Base-by-base conservation (phyloP, 1,139 yeast genomes). In the Saccharomyces hybrid region DNA sequence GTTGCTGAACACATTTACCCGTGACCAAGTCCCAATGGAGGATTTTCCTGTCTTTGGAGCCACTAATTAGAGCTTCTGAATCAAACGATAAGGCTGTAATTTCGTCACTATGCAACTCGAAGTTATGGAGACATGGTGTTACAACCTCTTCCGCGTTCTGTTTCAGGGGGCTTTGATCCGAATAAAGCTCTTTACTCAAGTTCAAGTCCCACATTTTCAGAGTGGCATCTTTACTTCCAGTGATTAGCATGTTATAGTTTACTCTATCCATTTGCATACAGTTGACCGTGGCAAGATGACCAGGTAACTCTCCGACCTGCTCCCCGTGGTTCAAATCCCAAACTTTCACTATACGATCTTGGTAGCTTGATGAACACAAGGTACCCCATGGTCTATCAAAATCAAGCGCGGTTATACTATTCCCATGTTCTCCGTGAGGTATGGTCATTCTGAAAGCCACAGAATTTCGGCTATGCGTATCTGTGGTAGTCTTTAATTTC, bases 31-130 rank as follows among this genome's bases (percentile, higher is more conserved):
- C 99, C 97, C 97, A 91, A 61, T 85, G 81, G 25, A 83, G 73
- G 2, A 87, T 77, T 4, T 80, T 74, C 67, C 83, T 85, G 71
- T 93, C 99, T 96, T 97, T 93, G 5, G 93, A 81, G 0, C 97
- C 98, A 42, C 95, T 84, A 6, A 93, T 66, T 41, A 89, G 81
- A 49, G 74, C 71, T 46, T 78, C 78, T 58, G 88, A 90, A 47
- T 75, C 76, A 48, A 80, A 78, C 60, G 83, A 77, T 50, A 85
- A 64, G 0, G 88, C 84, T 0, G 85, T 81, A 47, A 85, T 75
- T 60, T 81, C 84, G 47, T 80, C 88, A 34, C 82, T 72, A 61
- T 85, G 91, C 0, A 85, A 79, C 51, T 79, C 84, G 61, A 83
- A 79, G 5, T 81, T 73, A 50, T 76, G 71, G 3, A 81, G 61